Evolutionary conservation across 345 rosid genomes (phyloP), one percentile per base, ranked within the genome.

Genomic region (Luvunga scandens): DNA sequence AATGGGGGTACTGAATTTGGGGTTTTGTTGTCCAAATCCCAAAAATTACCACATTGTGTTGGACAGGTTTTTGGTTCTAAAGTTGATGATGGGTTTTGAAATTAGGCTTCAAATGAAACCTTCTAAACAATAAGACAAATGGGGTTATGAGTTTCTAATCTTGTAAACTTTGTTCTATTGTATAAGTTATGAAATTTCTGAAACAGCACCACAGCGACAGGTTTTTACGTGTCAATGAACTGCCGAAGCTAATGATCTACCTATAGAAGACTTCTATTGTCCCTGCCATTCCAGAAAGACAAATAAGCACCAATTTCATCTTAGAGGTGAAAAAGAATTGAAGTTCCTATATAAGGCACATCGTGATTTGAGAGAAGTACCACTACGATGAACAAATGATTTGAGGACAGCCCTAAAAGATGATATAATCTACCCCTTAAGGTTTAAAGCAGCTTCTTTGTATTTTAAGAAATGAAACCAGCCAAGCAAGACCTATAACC

Each of bases 201-300:
- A 69, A 75, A 73, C 86, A 85, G 75, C 45, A 66, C 53, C 50
- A 30, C 39, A 36, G 18, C 25, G 21, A 21, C 30, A 64, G 12
- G 36, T 34, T 1, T 4, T 34, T 34, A 34, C 5, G 36, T 34
- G 6, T 4, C 36, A 34, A 6, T 34, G 36, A 34, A 34, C 36
- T 34, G 36, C 0, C 0, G 36, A 34, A 31, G 36, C 36, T 34
- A 34, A 34, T 34, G 36, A 5, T 34, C 88, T 97, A 97, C 84
- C 93, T 97, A 81, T 93, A 97, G 81, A 90, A 90, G 67, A 97
- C 98, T 90, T 97, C 98, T 53, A 98, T 98, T 7, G 99, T 94
- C 84, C 98, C 98, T 27, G 98, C 97, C 30, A 86, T 91, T 81
- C 94, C 99, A 83, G 99, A 97, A 75, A 97, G 90, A 86, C 98